phyloP scores from a whole-genome alignment of 768 basidiomycete species.

The Strobilomyces echinocephalus region DNA sequence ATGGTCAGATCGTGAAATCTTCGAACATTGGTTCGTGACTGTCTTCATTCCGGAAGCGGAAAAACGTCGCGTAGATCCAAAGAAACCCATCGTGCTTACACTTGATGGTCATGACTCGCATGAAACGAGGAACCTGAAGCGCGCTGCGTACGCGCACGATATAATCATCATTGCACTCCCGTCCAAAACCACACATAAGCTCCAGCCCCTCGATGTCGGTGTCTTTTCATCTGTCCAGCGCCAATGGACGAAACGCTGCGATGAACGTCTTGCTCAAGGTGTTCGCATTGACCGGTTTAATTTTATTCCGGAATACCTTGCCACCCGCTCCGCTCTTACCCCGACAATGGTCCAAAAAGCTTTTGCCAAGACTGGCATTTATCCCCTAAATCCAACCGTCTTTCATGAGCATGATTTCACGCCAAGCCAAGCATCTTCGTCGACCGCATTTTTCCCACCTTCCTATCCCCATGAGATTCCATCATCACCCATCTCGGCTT shows the following conservation, averaged over 20 bases:
- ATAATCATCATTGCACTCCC: background rate
- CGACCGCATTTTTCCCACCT: background rate
- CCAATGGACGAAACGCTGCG: background rate
- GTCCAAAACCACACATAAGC: background rate
- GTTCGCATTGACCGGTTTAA: background rate
- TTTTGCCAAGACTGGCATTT: background rate
- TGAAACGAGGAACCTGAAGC: background rate
- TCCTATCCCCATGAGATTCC: background rate
- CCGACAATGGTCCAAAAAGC: background rate
- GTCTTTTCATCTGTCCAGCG: background rate
- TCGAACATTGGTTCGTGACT: background rate
- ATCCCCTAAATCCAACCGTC: background rate
- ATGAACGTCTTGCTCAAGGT: background rate
- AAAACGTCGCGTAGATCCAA: background rate
- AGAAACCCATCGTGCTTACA: background rate
- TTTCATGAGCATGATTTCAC: background rate
- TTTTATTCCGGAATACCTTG: background rate
- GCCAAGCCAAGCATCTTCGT: background rate
- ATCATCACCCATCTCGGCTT: background rate
- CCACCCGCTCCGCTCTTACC: background rate
- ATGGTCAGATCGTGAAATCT: background rate
- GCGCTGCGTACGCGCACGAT: background rate
- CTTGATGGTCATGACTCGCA: background rate
- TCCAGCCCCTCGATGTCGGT: background rate
- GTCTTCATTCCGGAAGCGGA: background rate